Conservation (phyloP, 148 eudicot species). For the Euryodendron excelsum region DNA sequence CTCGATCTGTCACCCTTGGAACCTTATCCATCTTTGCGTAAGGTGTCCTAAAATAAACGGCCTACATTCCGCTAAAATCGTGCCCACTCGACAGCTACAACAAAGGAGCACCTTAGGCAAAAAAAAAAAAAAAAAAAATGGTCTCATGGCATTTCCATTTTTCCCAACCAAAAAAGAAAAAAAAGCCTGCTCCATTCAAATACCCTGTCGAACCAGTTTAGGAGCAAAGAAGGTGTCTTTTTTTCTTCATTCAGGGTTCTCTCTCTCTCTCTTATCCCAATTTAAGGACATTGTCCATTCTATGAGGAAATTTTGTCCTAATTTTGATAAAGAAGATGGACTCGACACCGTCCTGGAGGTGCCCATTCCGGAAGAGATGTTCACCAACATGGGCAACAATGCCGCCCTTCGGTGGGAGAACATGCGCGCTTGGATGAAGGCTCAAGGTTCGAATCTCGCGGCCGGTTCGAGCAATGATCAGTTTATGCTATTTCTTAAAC, state of each 20-base stretch:
- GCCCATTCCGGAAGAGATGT: conserved; percentile 59
- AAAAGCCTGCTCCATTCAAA: conserved; percentile 5
- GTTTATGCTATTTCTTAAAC: conserved; percentile 44
- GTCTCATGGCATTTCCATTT: no score
- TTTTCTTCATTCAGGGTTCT: neutral
- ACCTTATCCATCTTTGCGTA: no score
- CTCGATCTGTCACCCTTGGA: no score
- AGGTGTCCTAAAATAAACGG: conserved; percentile 7
- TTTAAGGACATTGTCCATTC: neutral
- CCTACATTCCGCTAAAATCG: conserved; percentile 15
- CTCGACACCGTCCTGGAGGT: conserved; percentile 59
- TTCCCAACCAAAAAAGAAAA: no score
- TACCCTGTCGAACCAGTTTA: no score
- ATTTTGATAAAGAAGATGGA: conserved; percentile 46
- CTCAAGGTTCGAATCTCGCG: conserved; percentile 17
- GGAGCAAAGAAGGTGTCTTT: conserved; percentile 13
- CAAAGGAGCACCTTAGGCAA: conserved; percentile 38
- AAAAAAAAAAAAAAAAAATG: no score
- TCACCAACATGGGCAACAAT: conserved; percentile 40
- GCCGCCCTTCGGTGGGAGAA: conserved; percentile 45
- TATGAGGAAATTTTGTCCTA: conserved; percentile 51
- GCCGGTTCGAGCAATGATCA: conserved; percentile 27
- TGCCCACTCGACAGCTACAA: conserved; percentile 38
- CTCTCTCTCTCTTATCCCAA: neutral
- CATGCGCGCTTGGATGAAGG: conserved; percentile 42